Evolutionary conservation across 495 filamentous ascomycete genomes (phyloP).

Genomic region (Neurospora sp.): DNA sequence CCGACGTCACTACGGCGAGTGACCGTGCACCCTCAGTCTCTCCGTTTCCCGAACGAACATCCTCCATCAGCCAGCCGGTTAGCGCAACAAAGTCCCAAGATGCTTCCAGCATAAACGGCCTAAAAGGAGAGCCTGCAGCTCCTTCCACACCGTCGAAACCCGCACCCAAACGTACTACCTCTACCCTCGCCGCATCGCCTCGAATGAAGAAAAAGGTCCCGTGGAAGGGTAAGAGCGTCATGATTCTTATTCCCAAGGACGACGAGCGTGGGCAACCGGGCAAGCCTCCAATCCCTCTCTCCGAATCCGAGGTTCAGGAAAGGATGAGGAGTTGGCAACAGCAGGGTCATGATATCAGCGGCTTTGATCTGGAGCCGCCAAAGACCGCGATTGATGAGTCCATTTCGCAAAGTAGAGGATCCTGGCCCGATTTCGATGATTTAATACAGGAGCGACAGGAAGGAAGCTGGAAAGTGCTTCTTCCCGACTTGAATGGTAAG

Average conservation of each 20-base stretch:
- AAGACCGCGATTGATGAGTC: neutral
- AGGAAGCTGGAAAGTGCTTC: conserved; percentile 48
- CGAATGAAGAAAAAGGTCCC: conserved; percentile 44
- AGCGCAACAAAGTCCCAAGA: conserved; percentile 19
- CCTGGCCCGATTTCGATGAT: conserved; percentile 62
- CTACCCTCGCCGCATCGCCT: conserved; percentile 23
- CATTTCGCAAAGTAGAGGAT: conserved; percentile 52
- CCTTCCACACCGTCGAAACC: conserved; percentile 26
- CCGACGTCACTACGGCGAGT: conserved; percentile 18
- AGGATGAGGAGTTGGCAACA: conserved; percentile 62
- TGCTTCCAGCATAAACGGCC: conserved; percentile 17
- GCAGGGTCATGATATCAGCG: conserved; percentile 62
- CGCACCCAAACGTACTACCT: conserved; percentile 17
- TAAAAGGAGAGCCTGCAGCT: conserved; percentile 33
- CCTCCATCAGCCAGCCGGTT: conserved; percentile 6
- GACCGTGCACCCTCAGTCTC: conserved; percentile 16
- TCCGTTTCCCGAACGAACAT: conserved; percentile 12
- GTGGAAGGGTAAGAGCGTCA: conserved; percentile 66
- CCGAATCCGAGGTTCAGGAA: conserved; percentile 47
- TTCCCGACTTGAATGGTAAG: conserved; percentile 60
- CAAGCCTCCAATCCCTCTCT: conserved; percentile 50
- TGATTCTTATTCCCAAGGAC: conserved; percentile 60
- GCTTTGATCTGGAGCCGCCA: conserved; percentile 53
- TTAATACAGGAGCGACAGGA: conserved; percentile 42
- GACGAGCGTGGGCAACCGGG: conserved; percentile 54